Conservation (phyloP, 2,329 filamentous ascomycete species). For the Alternaria gaisen region DNA sequence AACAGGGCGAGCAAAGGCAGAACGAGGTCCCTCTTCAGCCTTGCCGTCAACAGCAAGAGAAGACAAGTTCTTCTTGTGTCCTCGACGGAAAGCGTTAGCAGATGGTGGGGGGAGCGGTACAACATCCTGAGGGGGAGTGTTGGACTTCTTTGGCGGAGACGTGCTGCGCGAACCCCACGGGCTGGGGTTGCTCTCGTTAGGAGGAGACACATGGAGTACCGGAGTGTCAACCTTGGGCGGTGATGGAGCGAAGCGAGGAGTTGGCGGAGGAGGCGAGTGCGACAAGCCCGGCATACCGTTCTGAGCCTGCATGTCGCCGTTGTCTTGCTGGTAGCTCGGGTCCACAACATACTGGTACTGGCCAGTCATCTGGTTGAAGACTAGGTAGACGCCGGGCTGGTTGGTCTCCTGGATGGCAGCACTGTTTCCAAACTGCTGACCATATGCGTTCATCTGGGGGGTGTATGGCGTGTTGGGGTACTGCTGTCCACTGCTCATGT, state of each 20-base stretch:
- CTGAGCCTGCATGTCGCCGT: slow-evolving; percentile 27
- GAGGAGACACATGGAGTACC: slow-evolving; percentile 83
- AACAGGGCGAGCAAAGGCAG: slow-evolving; percentile 62
- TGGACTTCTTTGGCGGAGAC: slow-evolving; percentile 68
- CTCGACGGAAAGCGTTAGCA: slow-evolving; percentile 89
- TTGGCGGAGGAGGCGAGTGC: slow-evolving; percentile 60
- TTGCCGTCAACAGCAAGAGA: slow-evolving; percentile 71
- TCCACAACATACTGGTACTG: slow-evolving; percentile 85
- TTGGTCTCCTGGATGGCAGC: slow-evolving; percentile 71
- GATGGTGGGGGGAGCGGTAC: slow-evolving; percentile 85
- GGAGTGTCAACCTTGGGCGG: slow-evolving; percentile 55
- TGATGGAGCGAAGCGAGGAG: slow-evolving; percentile 48
- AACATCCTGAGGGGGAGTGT: slow-evolving; percentile 74
- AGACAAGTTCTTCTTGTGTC: slow-evolving; percentile 83
- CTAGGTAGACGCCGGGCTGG: slow-evolving; percentile 79
- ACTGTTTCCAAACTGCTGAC: slow-evolving; percentile 72
- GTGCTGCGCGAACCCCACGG: slow-evolving; percentile 68
- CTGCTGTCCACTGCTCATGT: slow-evolving; percentile 65
- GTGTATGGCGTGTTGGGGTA: slow-evolving; percentile 62
- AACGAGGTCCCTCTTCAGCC: slow-evolving; percentile 75
- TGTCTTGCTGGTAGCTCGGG: slow-evolving; percentile 63
- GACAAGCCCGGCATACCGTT: slow-evolving; percentile 45
- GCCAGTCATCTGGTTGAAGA: slow-evolving; percentile 86
- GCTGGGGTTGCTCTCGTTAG: slow-evolving; percentile 66
- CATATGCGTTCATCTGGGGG: slow-evolving; percentile 66